Evolutionary conservation across 2,329 filamentous ascomycete genomes (phyloP), one percentile per base, ranked within the genome.

Genomic region (Didymella segeticola): DNA sequence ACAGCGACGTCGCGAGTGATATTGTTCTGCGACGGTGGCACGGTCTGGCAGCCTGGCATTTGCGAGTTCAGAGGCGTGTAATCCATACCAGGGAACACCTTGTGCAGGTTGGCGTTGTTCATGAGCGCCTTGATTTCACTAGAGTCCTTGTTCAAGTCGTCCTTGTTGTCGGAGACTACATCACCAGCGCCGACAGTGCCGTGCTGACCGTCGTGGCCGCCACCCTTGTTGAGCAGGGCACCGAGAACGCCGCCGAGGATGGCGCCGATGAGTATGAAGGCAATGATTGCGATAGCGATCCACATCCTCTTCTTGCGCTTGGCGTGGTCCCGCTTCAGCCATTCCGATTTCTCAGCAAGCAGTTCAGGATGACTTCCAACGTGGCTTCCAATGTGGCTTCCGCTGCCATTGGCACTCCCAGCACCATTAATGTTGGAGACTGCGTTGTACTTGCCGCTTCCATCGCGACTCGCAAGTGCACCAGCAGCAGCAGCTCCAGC

Each of bases 41-140:
- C 83, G 48, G 82, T 78, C 26, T 93, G 60, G 75, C 93, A 98
- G 31, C 88, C 87, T 2, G 93, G 93, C 66, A 93, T 97, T 74
- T 97, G 93, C 0, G 91, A 86, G 70, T 96, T 92, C 73, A 95
- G 84, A 0, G 93, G 92, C 0, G 93, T 98, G 73, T 98, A 98
- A 76, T 97, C 93, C 77, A 98, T 90, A 22, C 92, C 93, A 0
- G 92, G 90, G 73, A 98, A 98, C 2, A 98, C 91, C 74, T 91
- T 96, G 82, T 96, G 91, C 20, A 98, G 82, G 59, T 92, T 78
- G 0, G 81, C 71, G 75, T 96, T 96, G 78, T 89, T 88, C 80
- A 97, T 81, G 12, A 98, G 80, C 3, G 81, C 80, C 78, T 96
- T 83, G 77, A 97, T 96, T 75, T 96, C 89, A 1, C 77, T 63